Evolutionary conservation across 2,329 filamentous ascomycete species (phyloP), one percentile per base, ranked within the genome.

Genomic region (Aspergillus sergii): DNA sequence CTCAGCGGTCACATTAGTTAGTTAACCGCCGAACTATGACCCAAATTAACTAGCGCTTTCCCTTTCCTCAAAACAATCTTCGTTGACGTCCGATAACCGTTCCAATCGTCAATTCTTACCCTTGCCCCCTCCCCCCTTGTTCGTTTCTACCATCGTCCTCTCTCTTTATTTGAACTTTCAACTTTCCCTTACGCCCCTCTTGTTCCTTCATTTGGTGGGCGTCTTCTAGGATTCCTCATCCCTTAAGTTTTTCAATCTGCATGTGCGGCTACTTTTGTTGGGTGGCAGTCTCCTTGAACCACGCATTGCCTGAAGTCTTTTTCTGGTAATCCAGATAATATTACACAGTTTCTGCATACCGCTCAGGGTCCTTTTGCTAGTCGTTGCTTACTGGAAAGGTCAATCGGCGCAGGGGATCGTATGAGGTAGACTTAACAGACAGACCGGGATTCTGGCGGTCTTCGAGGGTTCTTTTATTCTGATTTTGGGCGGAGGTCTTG

Each of bases 401-500:
- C 66, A 61, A 63, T 69, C 62, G 59, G 65, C 60, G 59, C 54
- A 62, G 65, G 62, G 54, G 61, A 67, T 67, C 56, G 61, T 60
- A 60, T 66, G 66, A 71, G 66, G 63, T 70, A 72, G 69, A 65
- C 64, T 69, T 66, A 50, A 66, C 63, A 66, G 53, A 59, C 60
- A 64, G 59, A 58, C 46, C 28, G 28, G 66, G 62, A 57, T 62
- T 66, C 26, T 57, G 64, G 64, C 67, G 70, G 66, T 70, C 66
- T 59, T 71, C 66, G 66, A 66, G 68, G 73, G 67, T 68, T 69
- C 60, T 64, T 63, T 70, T 32, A 57, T 53, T 66, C 53, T 62
- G 57, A 67, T 68, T 70, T 70, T 70, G 64, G 62, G 64, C 70
- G 67, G 69, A 64, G 72, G 69, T 71, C 68, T 73, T 69, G 70